Evolutionary conservation across 2,329 filamentous ascomycete species (phyloP), one percentile per base, ranked within the genome.

Genomic region (Esteya vermicola): DNA sequence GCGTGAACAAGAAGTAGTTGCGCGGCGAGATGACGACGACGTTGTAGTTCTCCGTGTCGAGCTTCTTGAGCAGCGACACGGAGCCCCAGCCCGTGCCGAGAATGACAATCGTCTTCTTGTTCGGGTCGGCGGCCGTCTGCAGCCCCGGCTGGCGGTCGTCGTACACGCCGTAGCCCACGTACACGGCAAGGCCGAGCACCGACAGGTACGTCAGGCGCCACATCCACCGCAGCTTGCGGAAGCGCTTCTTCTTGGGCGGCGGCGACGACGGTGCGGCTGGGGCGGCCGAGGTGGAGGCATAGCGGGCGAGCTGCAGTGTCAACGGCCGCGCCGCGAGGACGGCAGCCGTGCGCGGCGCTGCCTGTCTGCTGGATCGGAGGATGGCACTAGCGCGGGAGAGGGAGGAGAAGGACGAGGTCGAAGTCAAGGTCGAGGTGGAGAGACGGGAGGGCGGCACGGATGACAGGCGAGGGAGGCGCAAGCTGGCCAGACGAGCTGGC

Each of bases 1-100:
- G 91, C 23, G 91, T 98, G 73, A 98, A 98, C 51, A 98, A 81
- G 78, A 98, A 98, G 75, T 94, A 98, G 68, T 98, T 98, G 59
- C 91, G 85, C 40, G 91, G 91, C 37, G 91, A 96, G 60, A 98
- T 85, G 59, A 98, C 86, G 57, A 96, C 64, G 61, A 96, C 89
- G 61, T 98, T 96, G 76, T 96, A 98, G 73, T 96, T 93, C 62
- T 93, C 84, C 46, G 89, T 95, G 58, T 98, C 88, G 62, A 98
- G 83, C 60, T 93, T 95, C 76, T 98, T 98, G 50, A 98, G 76
- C 45, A 98, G 78, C 45, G 89, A 93, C 54, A 98, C 85, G 33
- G 89, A 85, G 52, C 67, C 91, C 91, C 91, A 98, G 52, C 91
- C 91, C 52, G 88, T 93, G 56, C 89, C 91, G 41, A 98, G 74